Conservation (phyloP, 345 rosid species). For the Alliaria petiolata region DNA sequence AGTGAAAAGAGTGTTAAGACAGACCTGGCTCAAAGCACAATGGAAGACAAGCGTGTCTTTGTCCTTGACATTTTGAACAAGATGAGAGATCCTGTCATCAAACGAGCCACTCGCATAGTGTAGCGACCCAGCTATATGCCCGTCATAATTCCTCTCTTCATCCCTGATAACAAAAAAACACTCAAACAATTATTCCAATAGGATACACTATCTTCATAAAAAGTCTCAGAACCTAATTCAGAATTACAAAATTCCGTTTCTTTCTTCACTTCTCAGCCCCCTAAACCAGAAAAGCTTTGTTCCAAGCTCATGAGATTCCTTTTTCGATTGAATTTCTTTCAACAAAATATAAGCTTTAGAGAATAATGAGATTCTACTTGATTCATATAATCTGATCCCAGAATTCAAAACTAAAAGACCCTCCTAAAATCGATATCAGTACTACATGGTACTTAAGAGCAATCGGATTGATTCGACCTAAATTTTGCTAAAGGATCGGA, state of each 20-base stretch:
- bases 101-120: slow-evolving; percentile 76
- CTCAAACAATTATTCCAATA: background rate
- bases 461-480: background rate
- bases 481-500: background rate
- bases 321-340: background rate
- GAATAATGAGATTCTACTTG: background rate
- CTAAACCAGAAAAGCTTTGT: background rate
- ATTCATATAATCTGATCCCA: background rate
- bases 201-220: background rate
- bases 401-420: background rate
- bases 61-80: slow-evolving; percentile 66
- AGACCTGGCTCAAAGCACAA: slow-evolving; percentile 95
- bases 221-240: background rate
- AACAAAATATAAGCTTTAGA: background rate
- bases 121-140: slow-evolving; percentile 86
- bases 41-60: slow-evolving; percentile 96
- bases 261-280: background rate
- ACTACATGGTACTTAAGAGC: background rate
- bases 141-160: slow-evolving; percentile 92
- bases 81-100: slow-evolving; percentile 69
- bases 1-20: background rate
- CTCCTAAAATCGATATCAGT: background rate
- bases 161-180: slow-evolving; percentile 40
- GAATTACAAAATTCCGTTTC: background rate
- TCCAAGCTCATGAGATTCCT: background rate